Evolutionary conservation across 495 filamentous ascomycete genomes (phyloP).

Genomic region (Tuber microsphaerosporum): DNA sequence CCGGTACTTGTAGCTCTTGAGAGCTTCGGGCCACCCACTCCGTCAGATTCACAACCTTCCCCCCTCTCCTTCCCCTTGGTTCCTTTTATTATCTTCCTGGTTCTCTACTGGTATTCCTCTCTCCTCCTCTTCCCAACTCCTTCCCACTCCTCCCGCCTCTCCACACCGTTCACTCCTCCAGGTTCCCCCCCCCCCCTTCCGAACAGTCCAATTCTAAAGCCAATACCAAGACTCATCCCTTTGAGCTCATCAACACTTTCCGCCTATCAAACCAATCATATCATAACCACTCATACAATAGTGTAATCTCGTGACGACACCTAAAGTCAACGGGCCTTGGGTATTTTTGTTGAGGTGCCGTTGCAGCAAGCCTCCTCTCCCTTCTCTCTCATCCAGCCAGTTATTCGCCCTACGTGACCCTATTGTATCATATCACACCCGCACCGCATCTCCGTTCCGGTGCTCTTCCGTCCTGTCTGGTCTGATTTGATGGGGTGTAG

Average conservation of each 20-base stretch:
- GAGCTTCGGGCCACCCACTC: neutral
- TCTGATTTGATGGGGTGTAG: neutral
- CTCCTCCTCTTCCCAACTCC: neutral
- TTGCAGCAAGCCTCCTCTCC: neutral
- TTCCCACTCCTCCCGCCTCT: neutral
- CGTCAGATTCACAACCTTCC: neutral
- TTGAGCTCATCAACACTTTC: neutral
- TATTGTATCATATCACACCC: neutral
- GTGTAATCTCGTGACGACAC: constrained; percentile 4
- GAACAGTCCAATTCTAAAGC: neutral
- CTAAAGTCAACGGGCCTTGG: neutral
- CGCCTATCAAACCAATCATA: neutral
- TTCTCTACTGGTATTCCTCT: neutral
- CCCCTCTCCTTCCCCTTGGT: neutral
- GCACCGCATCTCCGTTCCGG: neutral
- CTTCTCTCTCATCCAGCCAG: neutral
- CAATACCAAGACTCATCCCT: neutral
- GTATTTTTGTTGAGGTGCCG: neutral
- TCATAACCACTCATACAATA: constrained; percentile 1
- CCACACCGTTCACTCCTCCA: neutral
- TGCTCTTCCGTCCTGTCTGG: neutral
- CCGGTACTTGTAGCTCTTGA: neutral
- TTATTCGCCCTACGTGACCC: neutral
- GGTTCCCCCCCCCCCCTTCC: neutral
- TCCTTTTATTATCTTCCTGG: neutral